Evolutionary conservation across 2,329 filamentous ascomycete species (phyloP).

Genomic region (Penicillium sp.): DNA sequence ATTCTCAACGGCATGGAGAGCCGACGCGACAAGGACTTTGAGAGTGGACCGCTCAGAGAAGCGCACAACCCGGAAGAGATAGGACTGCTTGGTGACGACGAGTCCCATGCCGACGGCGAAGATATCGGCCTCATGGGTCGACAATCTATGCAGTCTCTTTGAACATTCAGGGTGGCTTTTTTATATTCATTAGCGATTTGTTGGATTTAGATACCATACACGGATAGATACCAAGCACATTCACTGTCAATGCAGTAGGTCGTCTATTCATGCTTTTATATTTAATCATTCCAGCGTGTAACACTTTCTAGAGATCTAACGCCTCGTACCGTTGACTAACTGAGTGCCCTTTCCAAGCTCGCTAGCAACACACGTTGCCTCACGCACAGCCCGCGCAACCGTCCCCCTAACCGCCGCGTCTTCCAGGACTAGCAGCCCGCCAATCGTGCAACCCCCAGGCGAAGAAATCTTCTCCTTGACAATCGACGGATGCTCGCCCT

Average conservation of each 20-base stretch:
- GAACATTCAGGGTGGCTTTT: not conserved
- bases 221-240: not conserved
- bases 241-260: not conserved
- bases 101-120: conserved; percentile 19
- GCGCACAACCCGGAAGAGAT: conserved; percentile 30
- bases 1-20: conserved; percentile 76
- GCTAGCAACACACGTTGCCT: conserved; percentile 57
- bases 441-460: conserved; percentile 61
- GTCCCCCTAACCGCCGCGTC: conserved; percentile 54
- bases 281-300: not conserved
- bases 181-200: conserved; percentile 1
- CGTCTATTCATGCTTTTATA: not conserved
- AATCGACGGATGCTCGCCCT: conserved; percentile 57
- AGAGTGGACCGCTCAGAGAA: conserved; percentile 24
- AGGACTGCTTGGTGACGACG: conserved; percentile 35
- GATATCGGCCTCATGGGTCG: conserved; percentile 29
- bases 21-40: conserved; percentile 27
- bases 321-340: conserved; percentile 45
- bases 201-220: conserved; percentile 4
- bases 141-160: conserved; percentile 25
- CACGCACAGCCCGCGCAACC: conserved; percentile 53
- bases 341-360: conserved; percentile 53
- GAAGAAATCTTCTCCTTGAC: conserved; percentile 59
- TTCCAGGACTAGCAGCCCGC: conserved; percentile 57
- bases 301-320: not conserved